These are phyloP conservation scores for Gossypium thurberi DNA, from an alignment of 345 rosid species.

Conservation along the genomic window DNA sequence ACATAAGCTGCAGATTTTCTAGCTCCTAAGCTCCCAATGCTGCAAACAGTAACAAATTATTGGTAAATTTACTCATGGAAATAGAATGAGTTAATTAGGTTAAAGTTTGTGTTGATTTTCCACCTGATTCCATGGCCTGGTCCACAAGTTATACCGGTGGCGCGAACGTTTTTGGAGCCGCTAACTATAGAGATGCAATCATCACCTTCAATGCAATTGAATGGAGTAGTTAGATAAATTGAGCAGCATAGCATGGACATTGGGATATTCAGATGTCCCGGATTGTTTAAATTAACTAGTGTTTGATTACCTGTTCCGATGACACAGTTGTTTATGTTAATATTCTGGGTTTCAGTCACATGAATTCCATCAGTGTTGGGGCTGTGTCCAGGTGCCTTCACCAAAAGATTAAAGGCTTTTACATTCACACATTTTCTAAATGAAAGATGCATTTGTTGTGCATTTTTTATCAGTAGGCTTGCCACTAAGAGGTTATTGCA, in stretches of 20 bases:
- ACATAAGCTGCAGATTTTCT: constrained; percentile 50
- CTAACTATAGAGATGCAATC: constrained; percentile 86
- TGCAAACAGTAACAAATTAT: constrained; percentile 15
- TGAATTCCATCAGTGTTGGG: constrained; percentile 96
- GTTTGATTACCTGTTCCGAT: constrained; percentile 59
- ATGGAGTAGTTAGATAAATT: neutral
- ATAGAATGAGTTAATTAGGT: neutral
- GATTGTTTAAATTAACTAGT: neutral
- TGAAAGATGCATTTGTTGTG: constrained; percentile 75
- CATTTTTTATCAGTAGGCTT: constrained; percentile 51
- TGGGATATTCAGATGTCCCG: neutral
- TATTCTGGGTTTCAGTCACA: constrained; percentile 50
- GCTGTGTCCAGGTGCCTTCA: constrained; percentile 61
- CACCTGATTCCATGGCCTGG: constrained; percentile 99
- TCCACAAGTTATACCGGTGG: constrained; percentile 72
- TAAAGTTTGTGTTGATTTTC: neutral
- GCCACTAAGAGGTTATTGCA: constrained; percentile 58
- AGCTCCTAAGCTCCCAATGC: constrained; percentile 86
- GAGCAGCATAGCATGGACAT: too few species aligned
- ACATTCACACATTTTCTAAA: constrained; percentile 54
- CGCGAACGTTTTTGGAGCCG: constrained; percentile 73
- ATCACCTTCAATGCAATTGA: constrained; percentile 48
- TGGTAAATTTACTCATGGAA: neutral
- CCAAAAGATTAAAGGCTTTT: constrained; percentile 37
- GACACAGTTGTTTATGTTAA: constrained; percentile 48